Evolutionary conservation across 2,329 filamentous ascomycete genomes (phyloP).

Genomic region (Emydomyces testavorans): DNA sequence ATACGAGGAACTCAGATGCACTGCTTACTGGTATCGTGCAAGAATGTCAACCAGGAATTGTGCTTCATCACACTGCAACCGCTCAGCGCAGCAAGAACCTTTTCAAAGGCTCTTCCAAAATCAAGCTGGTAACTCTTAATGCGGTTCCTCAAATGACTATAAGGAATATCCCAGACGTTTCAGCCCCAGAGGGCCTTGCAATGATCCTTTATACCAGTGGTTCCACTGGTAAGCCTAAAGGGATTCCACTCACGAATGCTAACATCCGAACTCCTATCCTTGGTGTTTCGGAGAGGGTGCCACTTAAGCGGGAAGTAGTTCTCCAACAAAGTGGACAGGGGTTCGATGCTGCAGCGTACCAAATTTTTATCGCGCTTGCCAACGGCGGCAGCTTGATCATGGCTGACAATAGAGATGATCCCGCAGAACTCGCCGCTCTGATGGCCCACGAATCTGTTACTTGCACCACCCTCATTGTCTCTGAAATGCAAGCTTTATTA

Average conservation of each 20-base stretch:
- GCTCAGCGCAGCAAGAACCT: constrained; percentile 1
- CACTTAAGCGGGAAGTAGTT: constrained; percentile 5
- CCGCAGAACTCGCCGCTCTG: constrained; percentile 15
- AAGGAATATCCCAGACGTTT: constrained; percentile 25
- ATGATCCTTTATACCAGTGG: constrained; percentile 28
- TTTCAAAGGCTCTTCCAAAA: background rate
- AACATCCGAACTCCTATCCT: constrained; percentile 20
- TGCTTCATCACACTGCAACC: constrained; percentile 23
- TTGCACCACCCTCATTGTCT: constrained; percentile 19
- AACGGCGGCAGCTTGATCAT: constrained; percentile 18
- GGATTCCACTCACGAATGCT: constrained; percentile 26
- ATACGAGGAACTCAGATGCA: constrained; percentile 23
- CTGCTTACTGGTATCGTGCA: constrained; percentile 26
- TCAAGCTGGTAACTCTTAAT: too few relatives aligned
- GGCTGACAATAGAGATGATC: constrained; percentile 17
- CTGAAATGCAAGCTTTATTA: too few relatives aligned
- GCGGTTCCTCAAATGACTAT: background rate
- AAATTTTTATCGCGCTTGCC: constrained; percentile 17
- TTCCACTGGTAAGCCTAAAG: constrained; percentile 31
- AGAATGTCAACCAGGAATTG: constrained; percentile 21
- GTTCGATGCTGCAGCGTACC: constrained; percentile 17
- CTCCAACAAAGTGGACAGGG: constrained; percentile 17
- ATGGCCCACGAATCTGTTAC: constrained; percentile 17
- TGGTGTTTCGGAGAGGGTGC: constrained; percentile 9
- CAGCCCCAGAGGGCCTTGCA: constrained; percentile 19